phyloP scores from a whole-genome alignment of 257 asterid genomes.

The Jasminum sambac region DNA sequence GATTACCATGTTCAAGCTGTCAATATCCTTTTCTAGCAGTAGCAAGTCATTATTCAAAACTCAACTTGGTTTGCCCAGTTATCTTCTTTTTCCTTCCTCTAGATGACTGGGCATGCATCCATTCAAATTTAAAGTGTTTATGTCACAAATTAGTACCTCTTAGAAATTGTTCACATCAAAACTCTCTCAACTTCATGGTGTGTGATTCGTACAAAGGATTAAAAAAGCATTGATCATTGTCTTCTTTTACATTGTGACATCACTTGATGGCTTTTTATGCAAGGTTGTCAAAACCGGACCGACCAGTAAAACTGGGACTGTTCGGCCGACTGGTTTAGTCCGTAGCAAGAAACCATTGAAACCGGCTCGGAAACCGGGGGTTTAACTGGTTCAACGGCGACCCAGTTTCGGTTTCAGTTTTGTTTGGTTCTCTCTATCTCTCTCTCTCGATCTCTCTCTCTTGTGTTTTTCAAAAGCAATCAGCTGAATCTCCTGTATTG shows the following conservation, averaged over 20 bases:
- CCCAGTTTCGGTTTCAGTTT: no score
- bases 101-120: not conserved
- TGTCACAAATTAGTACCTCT: not conserved
- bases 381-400: no score
- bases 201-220: not conserved
- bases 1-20: not conserved
- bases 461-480: no score
- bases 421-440: no score
- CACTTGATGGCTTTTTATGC: not conserved
- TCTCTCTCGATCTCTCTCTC: no score
- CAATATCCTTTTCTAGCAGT: not conserved
- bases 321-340: no score
- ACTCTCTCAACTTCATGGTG: not conserved
- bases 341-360: no score
- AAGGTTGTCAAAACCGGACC: no score
- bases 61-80: not conserved
- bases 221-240: not conserved
- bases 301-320: no score
- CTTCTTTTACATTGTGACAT: not conserved
- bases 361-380: no score
- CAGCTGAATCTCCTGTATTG: no score
- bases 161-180: not conserved
- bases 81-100: not conserved
- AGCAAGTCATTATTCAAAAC: not conserved
- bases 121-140: not conserved